Evolutionary conservation across 805 yeast species (phyloP), one percentile per base, ranked within the genome.

Genomic region (Candida patagonica): DNA sequence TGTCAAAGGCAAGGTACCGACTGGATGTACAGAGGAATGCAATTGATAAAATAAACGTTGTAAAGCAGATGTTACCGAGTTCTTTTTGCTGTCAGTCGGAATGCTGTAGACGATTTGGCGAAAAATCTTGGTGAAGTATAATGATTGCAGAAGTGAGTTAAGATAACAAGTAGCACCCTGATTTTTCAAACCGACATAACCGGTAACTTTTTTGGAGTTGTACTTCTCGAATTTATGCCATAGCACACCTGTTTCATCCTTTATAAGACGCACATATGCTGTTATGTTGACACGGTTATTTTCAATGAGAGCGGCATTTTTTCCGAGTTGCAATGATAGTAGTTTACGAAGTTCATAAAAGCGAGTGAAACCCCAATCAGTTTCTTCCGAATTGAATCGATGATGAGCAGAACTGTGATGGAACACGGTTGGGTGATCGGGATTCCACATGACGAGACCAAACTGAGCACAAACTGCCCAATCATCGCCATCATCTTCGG

Each of bases 151-250:
- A 43, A 92, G 68, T 0, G 97, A 89, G 59, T 92, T 92, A 56
- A 92, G 72, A 61, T 92, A 92, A 60, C 99, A 92, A 0, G 99
- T 92, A 2, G 99, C 99, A 47, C 98, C 99, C 64, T 92, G 99
- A 55, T 92, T 92, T 49, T 76, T 80, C 46, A 92, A 73, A 1
- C 99, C 99, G 6, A 87, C 95, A 56, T 70, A 87, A 0, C 97
- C 96, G 0, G 97, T 85, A 38, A 67, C 76, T 51, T 78, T 74
- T 57, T 87, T 86, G 1, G 96, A 87, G 60, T 92, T 86, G 61
- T 64, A 65, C 53, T 84, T 81, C 30, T 70, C 46, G 50, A 87
- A 86, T 56, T 81, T 82, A 56, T 86, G 94, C 95, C 96, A 92
- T 44, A 92, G 65, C 1, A 88, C 94, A 2, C 96, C 96, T 0